Percentiles rank a stretch among this genome's conserved stretches.
phyloP scores from a whole-genome alignment of 768 basidiomycete genomes.

The Kwoniella europaea region DNA sequence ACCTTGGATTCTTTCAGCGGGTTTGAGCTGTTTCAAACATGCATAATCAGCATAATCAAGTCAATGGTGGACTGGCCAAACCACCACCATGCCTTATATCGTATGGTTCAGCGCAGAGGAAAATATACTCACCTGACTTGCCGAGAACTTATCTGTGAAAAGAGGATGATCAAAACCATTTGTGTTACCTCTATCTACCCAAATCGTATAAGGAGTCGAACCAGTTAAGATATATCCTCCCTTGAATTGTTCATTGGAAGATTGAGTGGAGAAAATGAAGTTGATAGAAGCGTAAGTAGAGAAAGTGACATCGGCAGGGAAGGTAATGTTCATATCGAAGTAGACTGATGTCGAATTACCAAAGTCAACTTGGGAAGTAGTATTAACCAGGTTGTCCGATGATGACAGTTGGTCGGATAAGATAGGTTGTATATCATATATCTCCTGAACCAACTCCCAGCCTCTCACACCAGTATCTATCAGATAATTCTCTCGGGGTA shows the following conservation, averaged over 20 bases:
- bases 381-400: slow-evolving; percentile 26
- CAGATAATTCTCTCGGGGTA: slow-evolving; percentile 39
- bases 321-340: slow-evolving; percentile 42
- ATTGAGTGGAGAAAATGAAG: slow-evolving; percentile 36
- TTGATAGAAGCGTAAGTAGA: slow-evolving; percentile 22
- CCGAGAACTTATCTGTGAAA: slow-evolving; percentile 41
- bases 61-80: too few species aligned
- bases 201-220: slow-evolving; percentile 16
- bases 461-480: slow-evolving; percentile 26
- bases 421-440: slow-evolving; percentile 34
- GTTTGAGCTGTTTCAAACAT: not conserved
- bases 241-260: slow-evolving; percentile 18
- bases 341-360: slow-evolving; percentile 18
- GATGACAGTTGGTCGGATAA: not conserved
- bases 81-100: too few species aligned
- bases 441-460: slow-evolving; percentile 32
- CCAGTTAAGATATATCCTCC: slow-evolving; percentile 40
- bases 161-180: slow-evolving; percentile 46
- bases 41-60: not conserved
- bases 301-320: slow-evolving; percentile 21
- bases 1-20: slow-evolving; percentile 63
- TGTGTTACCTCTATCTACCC: slow-evolving; percentile 32
- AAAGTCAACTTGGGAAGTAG: slow-evolving; percentile 21
- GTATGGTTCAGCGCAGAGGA: not conserved
- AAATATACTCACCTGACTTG: slow-evolving; percentile 30